Base-by-base conservation (phyloP, 2,329 filamentous ascomycete species). In the Clarireedia monteithiana region DNA sequence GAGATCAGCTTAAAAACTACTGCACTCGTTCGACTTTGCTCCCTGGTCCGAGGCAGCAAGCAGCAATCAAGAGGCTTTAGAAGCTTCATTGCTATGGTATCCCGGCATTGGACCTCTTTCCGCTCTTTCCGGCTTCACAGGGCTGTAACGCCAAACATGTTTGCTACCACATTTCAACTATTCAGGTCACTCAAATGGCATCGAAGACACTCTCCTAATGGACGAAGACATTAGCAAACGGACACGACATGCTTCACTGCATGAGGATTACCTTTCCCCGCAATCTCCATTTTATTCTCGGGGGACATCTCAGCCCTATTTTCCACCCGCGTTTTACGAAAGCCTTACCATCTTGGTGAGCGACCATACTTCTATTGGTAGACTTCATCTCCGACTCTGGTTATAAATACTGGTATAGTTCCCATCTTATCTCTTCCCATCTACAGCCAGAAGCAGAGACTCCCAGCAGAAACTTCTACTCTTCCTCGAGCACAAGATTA, bases 351-450 rank as follows among this genome's bases (percentile, higher is more conserved):
- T 50, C 27, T n/a, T n/a, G 26, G 26, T 24, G 45, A 26, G 20
- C 39, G 36, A 20, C 6, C n/a, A 23, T 38, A 38, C 27, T 55
- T 14, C 46, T 44, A 24, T 36, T 26, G 14, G 53, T 15, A 30
- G 26, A 20, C 3, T 49, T 10, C 48, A 10, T 9, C 20, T 26
- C 14, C 20, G 15, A 1, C 17, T 45, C 38, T 30, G 27, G 27
- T 36, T 55, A 55, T 55, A 55, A 55, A 55, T 24, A 23, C 20
- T 26, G 36, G 38, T 44, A 7, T 36, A n/a, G 27, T 45, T 20
- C 24, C 52, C 36, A 55, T 55, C 45, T 36, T 26, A 42, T 42
- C 26, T 15, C 23, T 3, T 40, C 12, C 23, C 27, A 48, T 48
- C 45, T 38, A 38, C 42, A 46, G 7, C 20, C 42, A 42, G 15